Percentiles rank a stretch among this genome's conserved stretches.
Conservation (phyloP, 1,284 basidiomycete genomes). For the Wolfiporia cocos region DNA sequence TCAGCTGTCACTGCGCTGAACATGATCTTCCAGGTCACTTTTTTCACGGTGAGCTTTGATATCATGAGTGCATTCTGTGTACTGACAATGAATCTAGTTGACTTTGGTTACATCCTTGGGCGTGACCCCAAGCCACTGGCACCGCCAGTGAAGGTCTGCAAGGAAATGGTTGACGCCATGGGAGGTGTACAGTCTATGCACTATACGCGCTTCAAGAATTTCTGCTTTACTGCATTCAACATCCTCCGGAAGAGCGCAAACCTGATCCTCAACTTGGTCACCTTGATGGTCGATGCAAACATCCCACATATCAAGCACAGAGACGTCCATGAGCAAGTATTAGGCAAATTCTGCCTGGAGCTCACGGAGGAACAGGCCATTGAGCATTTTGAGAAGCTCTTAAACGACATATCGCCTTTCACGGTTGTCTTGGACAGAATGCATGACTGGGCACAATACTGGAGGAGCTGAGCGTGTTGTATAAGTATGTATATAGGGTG, state of each 20-base stretch:
- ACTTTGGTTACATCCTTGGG: slow-evolving; percentile 98
- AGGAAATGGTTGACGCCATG: slow-evolving; percentile 99
- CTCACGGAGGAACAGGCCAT: slow-evolving; percentile 95
- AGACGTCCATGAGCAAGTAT: slow-evolving; percentile 83
- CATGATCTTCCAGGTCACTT: slow-evolving; percentile 58
- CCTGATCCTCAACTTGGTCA: slow-evolving; percentile 93
- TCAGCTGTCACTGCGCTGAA: no score
- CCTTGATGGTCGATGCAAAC: slow-evolving; percentile 97
- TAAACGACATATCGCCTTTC: slow-evolving; percentile 95
- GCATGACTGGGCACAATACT: slow-evolving; percentile 83
- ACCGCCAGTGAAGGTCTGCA: slow-evolving; percentile 97
- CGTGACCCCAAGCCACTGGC: slow-evolving; percentile 98
- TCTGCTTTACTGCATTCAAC: slow-evolving; percentile 95
- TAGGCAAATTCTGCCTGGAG: slow-evolving; percentile 95
- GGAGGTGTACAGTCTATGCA: slow-evolving; percentile 91
- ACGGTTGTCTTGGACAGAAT: slow-evolving; percentile 91
- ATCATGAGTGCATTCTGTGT: slow-evolving; percentile 1
- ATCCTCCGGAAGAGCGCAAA: slow-evolving; percentile 97
- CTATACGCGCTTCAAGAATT: slow-evolving; percentile 91
- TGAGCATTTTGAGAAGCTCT: slow-evolving; percentile 88
- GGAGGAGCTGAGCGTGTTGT: slow-evolving; percentile 74
- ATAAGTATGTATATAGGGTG: no score
- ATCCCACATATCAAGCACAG: slow-evolving; percentile 96
- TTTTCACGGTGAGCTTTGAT: slow-evolving; percentile 65
- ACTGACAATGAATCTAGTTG: slow-evolving; percentile 50